Percentiles rank a stretch among this genome's conserved stretches.
Conservation (phyloP, 495 filamentous ascomycete genomes). For the Aspergillus wentii region DNA sequence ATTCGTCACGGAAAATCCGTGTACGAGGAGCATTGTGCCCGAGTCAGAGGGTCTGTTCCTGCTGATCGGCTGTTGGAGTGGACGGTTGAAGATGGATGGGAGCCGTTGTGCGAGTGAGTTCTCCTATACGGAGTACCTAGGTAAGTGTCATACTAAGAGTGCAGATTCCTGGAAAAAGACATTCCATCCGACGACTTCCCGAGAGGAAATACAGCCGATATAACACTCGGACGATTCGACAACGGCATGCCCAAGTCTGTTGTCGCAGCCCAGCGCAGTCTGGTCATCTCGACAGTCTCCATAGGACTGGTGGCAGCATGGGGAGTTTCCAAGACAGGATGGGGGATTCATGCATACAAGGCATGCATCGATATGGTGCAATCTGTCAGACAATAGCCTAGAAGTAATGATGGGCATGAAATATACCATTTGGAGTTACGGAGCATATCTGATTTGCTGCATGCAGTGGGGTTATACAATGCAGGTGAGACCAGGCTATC, state of each 20-base stretch:
- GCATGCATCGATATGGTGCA: too few relatives aligned
- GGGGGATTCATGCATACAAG: too few relatives aligned
- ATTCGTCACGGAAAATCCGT: conserved; percentile 17
- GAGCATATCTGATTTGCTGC: too few relatives aligned
- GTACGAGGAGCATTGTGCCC: conserved; percentile 21
- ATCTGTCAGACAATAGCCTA: too few relatives aligned
- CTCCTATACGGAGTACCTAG: not conserved
- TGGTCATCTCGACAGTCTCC: too few relatives aligned
- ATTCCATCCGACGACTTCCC: conserved; percentile 2
- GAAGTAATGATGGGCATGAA: too few relatives aligned
- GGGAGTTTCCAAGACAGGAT: too few relatives aligned
- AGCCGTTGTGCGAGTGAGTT: conserved; percentile 45
- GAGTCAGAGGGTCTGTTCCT: conserved; percentile 25
- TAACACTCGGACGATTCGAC: not conserved
- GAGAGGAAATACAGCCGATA: not conserved
- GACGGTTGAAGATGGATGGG: conserved; percentile 51
- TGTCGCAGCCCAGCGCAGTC: not conserved
- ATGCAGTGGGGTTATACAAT: too few relatives aligned
- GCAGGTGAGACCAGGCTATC: too few relatives aligned
- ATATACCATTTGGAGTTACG: too few relatives aligned
- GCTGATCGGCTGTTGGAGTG: conserved; percentile 48
- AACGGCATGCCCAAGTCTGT: not conserved
- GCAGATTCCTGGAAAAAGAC: conserved; percentile 21
- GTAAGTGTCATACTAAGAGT: not conserved
- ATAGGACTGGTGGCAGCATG: too few relatives aligned